Evolutionary conservation across 345 rosid genomes (phyloP).

Genomic region (Fremontodendron californicum): DNA sequence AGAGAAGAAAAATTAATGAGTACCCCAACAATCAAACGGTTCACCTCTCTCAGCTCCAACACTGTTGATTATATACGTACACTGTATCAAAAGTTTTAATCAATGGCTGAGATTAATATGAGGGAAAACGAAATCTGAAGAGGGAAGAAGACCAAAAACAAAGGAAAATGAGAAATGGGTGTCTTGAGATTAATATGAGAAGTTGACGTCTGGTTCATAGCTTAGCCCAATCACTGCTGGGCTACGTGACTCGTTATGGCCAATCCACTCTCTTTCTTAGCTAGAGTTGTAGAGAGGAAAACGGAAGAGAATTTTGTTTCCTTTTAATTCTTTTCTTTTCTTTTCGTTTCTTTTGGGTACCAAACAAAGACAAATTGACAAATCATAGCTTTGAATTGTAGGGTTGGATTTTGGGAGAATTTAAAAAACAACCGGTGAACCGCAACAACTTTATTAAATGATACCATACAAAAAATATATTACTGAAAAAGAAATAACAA

Average conservation of each 20-base stretch:
- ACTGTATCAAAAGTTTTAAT: background rate
- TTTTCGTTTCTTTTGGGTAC: background rate
- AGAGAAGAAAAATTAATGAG: constrained; percentile 34
- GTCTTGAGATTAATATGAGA: background rate
- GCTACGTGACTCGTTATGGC: background rate
- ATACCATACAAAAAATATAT: too few relatives aligned
- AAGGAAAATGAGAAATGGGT: too few relatives aligned
- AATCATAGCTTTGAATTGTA: background rate
- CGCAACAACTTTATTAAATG: too few relatives aligned
- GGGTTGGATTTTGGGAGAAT: too few relatives aligned
- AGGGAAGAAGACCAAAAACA: too few relatives aligned
- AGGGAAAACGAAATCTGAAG: too few relatives aligned
- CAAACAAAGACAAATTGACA: background rate
- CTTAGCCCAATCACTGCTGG: constrained; percentile 14
- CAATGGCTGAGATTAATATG: constrained; percentile 31
- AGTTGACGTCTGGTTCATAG: constrained; percentile 15
- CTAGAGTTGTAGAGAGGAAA: background rate
- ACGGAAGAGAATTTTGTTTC: background rate
- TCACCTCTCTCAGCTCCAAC: constrained; percentile 31
- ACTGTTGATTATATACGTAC: constrained; percentile 17
- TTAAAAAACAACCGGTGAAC: too few relatives aligned
- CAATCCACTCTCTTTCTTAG: background rate
- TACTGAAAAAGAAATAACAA: too few relatives aligned
- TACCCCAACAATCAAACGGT: constrained; percentile 16
- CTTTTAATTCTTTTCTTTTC: background rate